Base-by-base conservation (phyloP, 257 asterid genomes). In the Henckelia pumila region DNA sequence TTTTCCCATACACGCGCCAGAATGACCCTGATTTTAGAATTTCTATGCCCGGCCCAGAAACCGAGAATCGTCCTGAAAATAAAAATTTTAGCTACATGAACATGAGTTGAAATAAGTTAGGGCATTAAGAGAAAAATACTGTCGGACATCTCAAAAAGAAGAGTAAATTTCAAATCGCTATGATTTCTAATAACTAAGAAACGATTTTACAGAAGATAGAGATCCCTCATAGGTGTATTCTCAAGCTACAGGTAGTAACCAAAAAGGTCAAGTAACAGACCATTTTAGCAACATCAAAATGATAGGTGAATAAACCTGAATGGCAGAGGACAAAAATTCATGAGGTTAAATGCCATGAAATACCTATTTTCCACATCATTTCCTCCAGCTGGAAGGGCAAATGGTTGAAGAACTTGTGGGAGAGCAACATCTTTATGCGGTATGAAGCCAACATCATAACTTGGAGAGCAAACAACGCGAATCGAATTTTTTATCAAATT, bases 351-450 rank as follows among this genome's bases (percentile, higher is more conserved):
- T 59, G 68, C 26, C 8, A 66, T 32, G 9, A 0, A 57, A 6
- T 83, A 91, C 99, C 99, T 88, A 75, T 91, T 91, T 68, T 88
- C 87, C 30, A 88, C 64, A 78, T 94, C 97, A 78, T 94, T 91
- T 82, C 99, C 99, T 62, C 99, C 96, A 50, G 96, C 88, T 61
- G 97, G 96, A 49, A 91, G 96, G 61, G 97, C 99, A 75, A 94
- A 91, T 2, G 99, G 97, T 86, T 94, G 99, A 81, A 91, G 88
- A 69, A 94, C 77, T 86, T 94, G 96, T 2, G 97, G 99, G 56
- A 94, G 91, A 58, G 99, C 97, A 71, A 94, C 95, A 78, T 94
- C 99, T 70, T 94, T 94, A 81, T 94, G 99, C 5, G 97, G 97
- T 84, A 94, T 87, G 80, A 88, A 94, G 58, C 96, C 99, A 72